Base-by-base conservation (phyloP, 1,284 basidiomycete species). In the Cutaneotrichosporon sp. region DNA sequence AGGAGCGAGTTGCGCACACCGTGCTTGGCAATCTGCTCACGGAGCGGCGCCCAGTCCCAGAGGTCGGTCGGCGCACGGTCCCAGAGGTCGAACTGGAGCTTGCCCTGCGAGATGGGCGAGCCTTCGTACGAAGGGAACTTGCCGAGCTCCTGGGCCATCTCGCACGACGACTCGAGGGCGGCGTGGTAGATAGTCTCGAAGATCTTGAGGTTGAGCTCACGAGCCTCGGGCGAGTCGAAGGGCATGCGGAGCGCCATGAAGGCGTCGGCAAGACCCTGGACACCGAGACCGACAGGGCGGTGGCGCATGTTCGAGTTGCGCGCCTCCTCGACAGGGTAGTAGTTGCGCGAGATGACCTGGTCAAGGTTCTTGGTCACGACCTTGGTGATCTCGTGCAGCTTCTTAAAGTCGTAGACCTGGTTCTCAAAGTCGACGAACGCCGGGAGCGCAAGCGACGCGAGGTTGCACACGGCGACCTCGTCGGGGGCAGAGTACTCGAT, bases 131-230 rank as follows among this genome's bases (percentile, higher is more conserved):
- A 88, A 75, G 91, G 86, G 76, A 98, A 99, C 18, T 86, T 81
- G 37, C 96, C 94, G 35, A 87, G 82, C 53, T 76, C 77, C 65
- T 80, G 81, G 13, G 96, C 94, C 62, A 98, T 78, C 76, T 98
- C 96, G 59, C 82, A 84, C 60, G 90, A 94, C 12, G 91, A 85
- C 77, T 98, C 94, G 44, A 94, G 82, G 2, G 90, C 89, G 44
- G 84, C 96, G 69, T 99, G 91, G 75, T 98, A 99, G 73, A 99
- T 97, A 22, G 96, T 99, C 81, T 98, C 96, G 71, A 97, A 97
- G 75, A 99, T 97, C 77, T 96, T 84, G 60, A 87, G 80, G 78
- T 99, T 98, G 64, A 99, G 84, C 65, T 84, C 78, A 64, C 87
- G 85, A 26, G 94, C 96, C 56, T 85, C 86, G 18, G 81, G 81